These are phyloP conservation scores for Fusarium begoniae DNA, from an alignment of 2,329 filamentous ascomycete species.

Conservation along the genomic window DNA sequence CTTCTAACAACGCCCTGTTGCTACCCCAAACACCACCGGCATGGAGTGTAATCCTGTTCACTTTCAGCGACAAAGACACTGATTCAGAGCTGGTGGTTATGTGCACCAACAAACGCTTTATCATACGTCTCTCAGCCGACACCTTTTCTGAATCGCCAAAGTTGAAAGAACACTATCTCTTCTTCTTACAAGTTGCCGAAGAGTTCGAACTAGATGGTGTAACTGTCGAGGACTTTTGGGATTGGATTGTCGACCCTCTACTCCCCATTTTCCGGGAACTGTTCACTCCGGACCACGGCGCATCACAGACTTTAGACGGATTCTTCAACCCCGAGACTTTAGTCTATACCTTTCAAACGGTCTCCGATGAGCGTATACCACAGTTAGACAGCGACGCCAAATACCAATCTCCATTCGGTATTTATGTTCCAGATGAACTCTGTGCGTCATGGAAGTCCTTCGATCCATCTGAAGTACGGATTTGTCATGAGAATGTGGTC, in stretches of 20 bases:
- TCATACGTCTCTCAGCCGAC: accelerated
- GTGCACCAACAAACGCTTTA: not conserved
- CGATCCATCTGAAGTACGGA: not conserved
- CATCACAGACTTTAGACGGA: accelerated
- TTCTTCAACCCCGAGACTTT: not conserved
- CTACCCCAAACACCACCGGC: too few relatives aligned
- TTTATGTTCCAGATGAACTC: not conserved
- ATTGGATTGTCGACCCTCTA: not conserved
- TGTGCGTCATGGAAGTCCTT: not conserved
- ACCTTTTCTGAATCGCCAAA: not conserved
- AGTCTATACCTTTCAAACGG: accelerated
- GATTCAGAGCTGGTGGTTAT: not conserved
- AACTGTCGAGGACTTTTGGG: not conserved
- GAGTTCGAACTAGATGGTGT: not conserved
- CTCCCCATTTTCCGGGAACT: not conserved
- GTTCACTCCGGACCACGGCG: accelerated
- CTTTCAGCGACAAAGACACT: not conserved
- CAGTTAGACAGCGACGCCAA: accelerated
- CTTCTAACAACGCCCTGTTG: accelerated
- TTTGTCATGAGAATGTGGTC: accelerated
- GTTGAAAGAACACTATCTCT: not conserved
- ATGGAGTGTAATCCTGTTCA: not conserved
- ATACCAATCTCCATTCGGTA: accelerated
- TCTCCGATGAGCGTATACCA: not conserved
- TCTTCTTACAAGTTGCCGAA: not conserved